Percentiles rank a stretch among this genome's conserved stretches.
Evolutionary conservation across 2,329 filamentous ascomycete species (phyloP).

Genomic region (Keithomyces neogunnii): DNA sequence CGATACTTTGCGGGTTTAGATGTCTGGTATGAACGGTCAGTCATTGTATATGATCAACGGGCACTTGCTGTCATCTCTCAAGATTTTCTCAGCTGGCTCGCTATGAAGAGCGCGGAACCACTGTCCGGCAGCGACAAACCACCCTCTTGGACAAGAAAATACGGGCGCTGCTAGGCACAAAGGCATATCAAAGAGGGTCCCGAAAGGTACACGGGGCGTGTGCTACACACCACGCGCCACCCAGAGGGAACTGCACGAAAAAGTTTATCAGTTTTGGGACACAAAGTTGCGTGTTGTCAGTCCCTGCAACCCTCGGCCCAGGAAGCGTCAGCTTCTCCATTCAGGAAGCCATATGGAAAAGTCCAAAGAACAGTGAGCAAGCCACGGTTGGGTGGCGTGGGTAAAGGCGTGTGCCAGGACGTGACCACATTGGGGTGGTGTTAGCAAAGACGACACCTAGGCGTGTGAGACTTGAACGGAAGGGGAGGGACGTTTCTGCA

Average conservation of each 20-base stretch:
- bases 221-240: neutral
- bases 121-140: no score
- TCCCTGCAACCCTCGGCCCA: slow-evolving; percentile 1
- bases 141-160: no score
- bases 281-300: no score
- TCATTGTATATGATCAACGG: neutral
- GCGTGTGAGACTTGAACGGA: no score
- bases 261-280: no score
- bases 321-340: slow-evolving; percentile 11
- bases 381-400: slow-evolving; percentile 7
- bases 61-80: neutral
- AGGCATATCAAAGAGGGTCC: no score
- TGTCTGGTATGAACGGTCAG: neutral
- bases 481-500: neutral
- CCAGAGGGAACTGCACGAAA: no score
- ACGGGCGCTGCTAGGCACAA: no score
- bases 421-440: no score
- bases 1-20: neutral
- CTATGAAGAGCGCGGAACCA: no score
- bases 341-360: slow-evolving; percentile 22
- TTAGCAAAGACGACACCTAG: no score
- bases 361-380: slow-evolving; percentile 19
- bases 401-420: neutral
- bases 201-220: neutral
- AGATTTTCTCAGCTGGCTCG: no score